phyloP scores from a whole-genome alignment of 495 filamentous ascomycete genomes.

The Daldinia caldariorum region DNA sequence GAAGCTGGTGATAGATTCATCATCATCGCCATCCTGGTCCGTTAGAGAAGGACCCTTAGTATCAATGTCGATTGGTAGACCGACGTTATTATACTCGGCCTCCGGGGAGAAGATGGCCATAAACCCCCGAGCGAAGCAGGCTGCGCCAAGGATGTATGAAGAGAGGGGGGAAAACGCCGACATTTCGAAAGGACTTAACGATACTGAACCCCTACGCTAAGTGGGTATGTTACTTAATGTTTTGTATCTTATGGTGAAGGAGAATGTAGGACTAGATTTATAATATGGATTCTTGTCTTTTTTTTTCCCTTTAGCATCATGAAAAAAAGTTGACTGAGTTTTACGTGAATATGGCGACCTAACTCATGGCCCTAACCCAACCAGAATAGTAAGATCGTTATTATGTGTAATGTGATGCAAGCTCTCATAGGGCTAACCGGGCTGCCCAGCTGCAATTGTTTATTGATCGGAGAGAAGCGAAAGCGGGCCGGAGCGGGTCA shows the following conservation, averaged over 20 bases:
- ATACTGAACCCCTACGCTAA: background rate
- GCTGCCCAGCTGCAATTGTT: background rate
- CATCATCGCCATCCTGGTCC: background rate
- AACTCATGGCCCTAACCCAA: background rate
- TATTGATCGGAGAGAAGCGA: background rate
- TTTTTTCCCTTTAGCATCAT: too few relatives aligned
- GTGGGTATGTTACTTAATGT: background rate
- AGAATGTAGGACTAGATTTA: background rate
- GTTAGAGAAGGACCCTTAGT: background rate
- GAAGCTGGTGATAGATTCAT: background rate
- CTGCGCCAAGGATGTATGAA: slow-evolving; percentile 27
- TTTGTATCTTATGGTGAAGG: background rate
- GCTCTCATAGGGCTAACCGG: background rate
- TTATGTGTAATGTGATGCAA: background rate
- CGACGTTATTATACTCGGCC: slow-evolving; percentile 20
- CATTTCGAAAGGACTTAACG: slow-evolving; percentile 17
- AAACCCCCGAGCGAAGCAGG: slow-evolving; percentile 22
- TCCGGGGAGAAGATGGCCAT: slow-evolving; percentile 25
- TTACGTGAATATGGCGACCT: background rate
- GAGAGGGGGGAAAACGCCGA: slow-evolving; percentile 1
- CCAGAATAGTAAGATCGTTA: background rate
- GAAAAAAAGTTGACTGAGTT: too few relatives aligned
- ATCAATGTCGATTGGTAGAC: slow-evolving; percentile 22
- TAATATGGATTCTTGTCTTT: too few relatives aligned
- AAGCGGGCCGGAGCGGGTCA: background rate